Base-by-base conservation (phyloP, 495 filamentous ascomycete genomes). In the Podospora pseudopauciseta region DNA sequence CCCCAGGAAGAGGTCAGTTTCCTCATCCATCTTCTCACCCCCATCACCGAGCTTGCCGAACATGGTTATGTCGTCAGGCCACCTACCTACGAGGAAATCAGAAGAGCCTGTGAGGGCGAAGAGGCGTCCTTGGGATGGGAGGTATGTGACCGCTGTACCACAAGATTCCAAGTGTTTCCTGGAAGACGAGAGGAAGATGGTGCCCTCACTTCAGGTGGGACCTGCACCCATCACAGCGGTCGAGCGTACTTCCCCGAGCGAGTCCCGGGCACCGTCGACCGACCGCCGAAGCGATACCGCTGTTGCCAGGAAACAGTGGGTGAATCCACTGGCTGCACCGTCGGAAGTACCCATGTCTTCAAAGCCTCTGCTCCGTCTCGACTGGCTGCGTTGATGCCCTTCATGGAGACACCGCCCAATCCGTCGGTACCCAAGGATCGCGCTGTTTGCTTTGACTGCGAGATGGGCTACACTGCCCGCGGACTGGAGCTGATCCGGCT, bases 391-490 rank as follows among this genome's bases (percentile, higher is more conserved):
- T 78, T 94, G 7, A 83, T 94, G 68, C 92, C 92, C 49, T 99
- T 97, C 74, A 83, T 86, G 64, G 75, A 86, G 68, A 98, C 96
- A 2, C 92, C 94, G 0, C 67, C 75, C 18, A 89, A 92, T 61
- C 78, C 81, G 11, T 72, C 80, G 4, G 77, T 73, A 6, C 77
- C 77, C 11, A 72, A 71, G 26, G 76, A 82, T 54, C 73, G 79
- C 32, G 84, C 88, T 3, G 86, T 98, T 16, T 89, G 87, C 72
- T 90, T 99, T 71, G 95, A 99, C 76, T 97, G 96, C 74, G 95
- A 99, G 74, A 99, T 99, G 95, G 91, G 91, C 9, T 99, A 95
- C 75, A 98, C 95, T 0, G 89, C 89, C 1, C 70, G 88, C 49
- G 95, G 95, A 0, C 75, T 97, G 66, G 95, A 99, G 74, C 82